A percentile compares a stretch with the other conserved stretches of the same genome.
These are phyloP conservation scores for Clitoria ternatea DNA, from an alignment of 306 rosid species.

Conservation along the genomic window DNA sequence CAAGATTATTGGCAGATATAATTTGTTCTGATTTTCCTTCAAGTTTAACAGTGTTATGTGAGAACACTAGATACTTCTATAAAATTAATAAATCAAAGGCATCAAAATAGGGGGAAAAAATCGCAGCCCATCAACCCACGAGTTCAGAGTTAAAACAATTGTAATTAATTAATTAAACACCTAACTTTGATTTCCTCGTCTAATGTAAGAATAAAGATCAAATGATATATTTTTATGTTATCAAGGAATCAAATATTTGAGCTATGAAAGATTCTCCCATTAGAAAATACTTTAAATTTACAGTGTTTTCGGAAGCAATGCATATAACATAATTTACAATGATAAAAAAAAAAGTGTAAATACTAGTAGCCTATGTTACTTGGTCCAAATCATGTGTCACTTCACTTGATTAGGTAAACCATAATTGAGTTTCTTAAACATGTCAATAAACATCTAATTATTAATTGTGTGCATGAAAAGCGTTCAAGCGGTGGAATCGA, in stretches of 20 bases:
- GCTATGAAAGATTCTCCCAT: neutral
- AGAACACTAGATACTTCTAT: too few species aligned
- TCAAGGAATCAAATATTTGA: neutral
- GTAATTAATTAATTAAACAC: neutral
- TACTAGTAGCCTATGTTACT: neutral
- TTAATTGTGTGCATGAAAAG: too few species aligned
- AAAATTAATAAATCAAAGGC: neutral
- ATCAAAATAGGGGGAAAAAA: neutral
- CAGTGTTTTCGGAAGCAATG: neutral
- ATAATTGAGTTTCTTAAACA: too few species aligned
- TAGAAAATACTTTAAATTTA: neutral
- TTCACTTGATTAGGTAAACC: too few species aligned
- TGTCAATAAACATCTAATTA: too few species aligned
- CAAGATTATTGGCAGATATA: neutral
- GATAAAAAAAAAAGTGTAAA: neutral
- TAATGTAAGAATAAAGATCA: neutral
- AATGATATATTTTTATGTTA: neutral
- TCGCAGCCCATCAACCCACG: neutral
- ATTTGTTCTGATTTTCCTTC: neutral
- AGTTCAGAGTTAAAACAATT: neutral
- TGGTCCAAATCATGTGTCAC: too few species aligned
- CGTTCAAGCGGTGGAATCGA: too few species aligned
- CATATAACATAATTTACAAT: neutral
- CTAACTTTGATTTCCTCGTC: neutral
- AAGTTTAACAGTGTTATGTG: neutral